Base-by-base conservation (phyloP, 2,329 filamentous ascomycete genomes). In the Sporothrix phasma region DNA sequence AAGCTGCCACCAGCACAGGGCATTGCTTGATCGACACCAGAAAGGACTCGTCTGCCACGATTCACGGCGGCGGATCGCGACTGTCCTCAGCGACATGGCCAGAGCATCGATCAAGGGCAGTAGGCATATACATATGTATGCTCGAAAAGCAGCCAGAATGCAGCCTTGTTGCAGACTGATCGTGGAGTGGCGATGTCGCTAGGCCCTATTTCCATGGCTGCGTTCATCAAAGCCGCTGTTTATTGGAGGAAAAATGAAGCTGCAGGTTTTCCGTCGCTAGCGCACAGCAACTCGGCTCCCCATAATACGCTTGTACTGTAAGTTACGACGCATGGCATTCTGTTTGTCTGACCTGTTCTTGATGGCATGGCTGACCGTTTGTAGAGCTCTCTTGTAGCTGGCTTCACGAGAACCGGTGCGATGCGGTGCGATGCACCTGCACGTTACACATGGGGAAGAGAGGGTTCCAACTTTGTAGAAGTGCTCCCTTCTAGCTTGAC, bases 231-330 rank as follows among this genome's bases (percentile, higher is more conserved):
- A n/a, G 15, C n/a, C 5, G 17, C 46, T 15, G 4, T 8, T 61
- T n/a, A 66, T 66, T 66, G 64, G 64, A 49, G 64, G 64, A 64
- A 66, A 65, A 63, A 49, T 56, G 39, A 39, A 19, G 3, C 17
- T 19, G 29, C 26, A 34, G 13, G 15, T 47, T 64, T 61, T 62
- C 63, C 63, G 63, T 49, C 56, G 19, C 39, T 56, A 61, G 56
- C 15, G 24, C 5, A n/a, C 6, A 26, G n/a, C 37, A n/a, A 15
- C 47, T 34, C n/a, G n/a, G n/a, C n/a, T n/a, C n/a, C n/a, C n/a
- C n/a, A n/a, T n/a, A n/a, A n/a, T n/a, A n/a, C n/a, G n/a, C n/a
- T n/a, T n/a, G n/a, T n/a, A n/a, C n/a, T 46, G 58, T 26, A 26
- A 59, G 37, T 59, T 39, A n/a, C n/a, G n/a, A n/a, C n/a, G n/a